Conservation (phyloP, 1,284 basidiomycete species). For the Xanthoconium separans region DNA sequence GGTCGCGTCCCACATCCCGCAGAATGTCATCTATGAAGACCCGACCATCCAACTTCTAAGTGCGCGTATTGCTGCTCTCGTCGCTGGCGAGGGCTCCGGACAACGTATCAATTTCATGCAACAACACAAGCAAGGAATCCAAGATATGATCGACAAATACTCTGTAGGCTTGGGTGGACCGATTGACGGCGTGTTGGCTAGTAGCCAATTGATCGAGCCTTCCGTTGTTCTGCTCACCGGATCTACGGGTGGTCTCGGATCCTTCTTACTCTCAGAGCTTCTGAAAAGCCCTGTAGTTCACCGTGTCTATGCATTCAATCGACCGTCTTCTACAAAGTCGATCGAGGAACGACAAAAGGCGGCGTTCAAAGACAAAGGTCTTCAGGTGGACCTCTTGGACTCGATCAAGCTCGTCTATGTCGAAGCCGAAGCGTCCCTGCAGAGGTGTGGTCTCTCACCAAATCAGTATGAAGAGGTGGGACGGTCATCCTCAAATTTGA, state of each 20-base stretch:
- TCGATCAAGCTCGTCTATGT: slow-evolving; percentile 25
- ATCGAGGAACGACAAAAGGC: slow-evolving; percentile 20
- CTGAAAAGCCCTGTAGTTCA: slow-evolving; percentile 20
- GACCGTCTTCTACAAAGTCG: slow-evolving; percentile 6
- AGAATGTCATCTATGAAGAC: slow-evolving; percentile 26
- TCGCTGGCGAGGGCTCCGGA: neutral
- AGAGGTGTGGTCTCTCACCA: slow-evolving; percentile 19
- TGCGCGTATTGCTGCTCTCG: slow-evolving; percentile 12
- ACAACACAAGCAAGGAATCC: slow-evolving; percentile 18
- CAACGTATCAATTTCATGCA: neutral
- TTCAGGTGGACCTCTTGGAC: slow-evolving; percentile 13
- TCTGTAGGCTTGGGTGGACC: slow-evolving; percentile 20
- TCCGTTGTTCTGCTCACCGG: slow-evolving; percentile 35
- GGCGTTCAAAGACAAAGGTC: slow-evolving; percentile 18
- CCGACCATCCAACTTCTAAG: slow-evolving; percentile 26
- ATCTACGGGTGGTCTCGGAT: slow-evolving; percentile 36
- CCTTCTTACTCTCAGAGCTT: slow-evolving; percentile 30
- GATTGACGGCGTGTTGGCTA: slow-evolving; percentile 4
- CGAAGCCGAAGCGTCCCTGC: slow-evolving; percentile 21
- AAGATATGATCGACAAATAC: slow-evolving; percentile 29
- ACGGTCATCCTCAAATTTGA: too few species aligned
- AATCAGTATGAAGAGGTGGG: slow-evolving; percentile 17
- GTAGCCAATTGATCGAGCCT: slow-evolving; percentile 3
- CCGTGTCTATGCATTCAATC: slow-evolving; percentile 32
- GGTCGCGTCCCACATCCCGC: slow-evolving; percentile 6